Percentiles rank a stretch among this genome's conserved stretches.
Evolutionary conservation across 192 early-diverging fungal species (phyloP).

Genomic region (Kickxella alabastrina): DNA sequence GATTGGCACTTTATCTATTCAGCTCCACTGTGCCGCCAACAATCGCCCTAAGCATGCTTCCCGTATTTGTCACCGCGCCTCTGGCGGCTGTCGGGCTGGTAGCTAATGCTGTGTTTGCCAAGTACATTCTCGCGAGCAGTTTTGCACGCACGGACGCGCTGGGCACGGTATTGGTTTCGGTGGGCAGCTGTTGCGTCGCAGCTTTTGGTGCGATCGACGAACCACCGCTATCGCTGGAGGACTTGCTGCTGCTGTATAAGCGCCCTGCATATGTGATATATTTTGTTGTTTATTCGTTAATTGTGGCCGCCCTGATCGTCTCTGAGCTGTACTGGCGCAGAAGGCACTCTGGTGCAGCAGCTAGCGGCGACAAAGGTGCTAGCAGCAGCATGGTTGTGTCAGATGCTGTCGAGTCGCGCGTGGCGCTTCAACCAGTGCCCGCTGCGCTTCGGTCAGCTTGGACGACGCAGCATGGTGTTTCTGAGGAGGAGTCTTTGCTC

Average conservation of each 20-base stretch:
- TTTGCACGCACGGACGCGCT: conserved; percentile 59
- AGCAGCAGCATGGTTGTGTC: not conserved
- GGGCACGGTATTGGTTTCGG: conserved; percentile 64
- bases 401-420: not conserved
- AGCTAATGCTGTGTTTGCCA: conserved; percentile 73
- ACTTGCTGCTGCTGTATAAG: conserved; percentile 62
- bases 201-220: conserved; percentile 74
- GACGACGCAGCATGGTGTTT: not conserved
- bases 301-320: conserved; percentile 52
- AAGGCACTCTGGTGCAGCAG: conserved; percentile 1
- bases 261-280: conserved; percentile 66
- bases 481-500: not conserved
- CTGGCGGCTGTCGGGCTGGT: conserved; percentile 70
- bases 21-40: conserved; percentile 68
- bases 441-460: not conserved
- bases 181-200: conserved; percentile 64
- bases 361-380: not conserved
- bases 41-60: conserved; percentile 71
- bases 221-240: conserved; percentile 62
- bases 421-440: conserved; percentile 8
- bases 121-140: conserved; percentile 57
- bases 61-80: conserved; percentile 73
- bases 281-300: conserved; percentile 54
- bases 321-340: conserved; percentile 45
- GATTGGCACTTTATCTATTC: conserved; percentile 62